These are phyloP conservation scores for Microsporum audouinii DNA, from an alignment of 2,329 filamentous ascomycete genomes.

Conservation along the genomic window DNA sequence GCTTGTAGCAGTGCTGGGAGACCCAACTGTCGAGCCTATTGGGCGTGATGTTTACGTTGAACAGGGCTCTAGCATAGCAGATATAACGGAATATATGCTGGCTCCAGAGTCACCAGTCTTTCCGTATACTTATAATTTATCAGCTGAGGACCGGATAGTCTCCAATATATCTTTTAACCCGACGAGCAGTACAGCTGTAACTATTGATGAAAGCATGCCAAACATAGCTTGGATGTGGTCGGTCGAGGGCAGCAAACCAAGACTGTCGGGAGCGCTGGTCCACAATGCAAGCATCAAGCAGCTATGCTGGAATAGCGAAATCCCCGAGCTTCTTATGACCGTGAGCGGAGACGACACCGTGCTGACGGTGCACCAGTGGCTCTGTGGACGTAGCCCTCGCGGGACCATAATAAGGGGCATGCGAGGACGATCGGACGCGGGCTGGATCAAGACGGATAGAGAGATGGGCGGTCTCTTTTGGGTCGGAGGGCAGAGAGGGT, in stretches of 20 bases:
- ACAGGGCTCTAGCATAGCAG: constrained; percentile 26
- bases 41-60: constrained; percentile 23
- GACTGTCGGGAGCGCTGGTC: constrained; percentile 28
- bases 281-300: constrained; percentile 34
- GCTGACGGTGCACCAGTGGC: constrained; percentile 22
- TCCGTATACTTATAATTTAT: constrained; percentile 22
- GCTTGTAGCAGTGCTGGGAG: constrained; percentile 25
- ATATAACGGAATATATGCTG: constrained; percentile 26
- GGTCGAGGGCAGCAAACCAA: constrained; percentile 18
- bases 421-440: constrained; percentile 9
- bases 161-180: constrained; percentile 32
- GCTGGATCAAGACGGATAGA: constrained; percentile 8
- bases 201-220: constrained; percentile 30
- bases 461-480: constrained; percentile 11
- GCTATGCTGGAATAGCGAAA: constrained; percentile 30
- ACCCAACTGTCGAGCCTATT: constrained; percentile 25
- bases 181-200: constrained; percentile 28
- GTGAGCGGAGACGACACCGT: constrained; percentile 26
- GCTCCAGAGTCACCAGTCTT: constrained; percentile 29
- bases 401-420: constrained; percentile 7
- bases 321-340: constrained; percentile 29
- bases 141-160: constrained; percentile 26
- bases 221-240: constrained; percentile 39
- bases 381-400: constrained; percentile 10
- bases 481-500: constrained; percentile 12